Evolutionary conservation across 768 basidiomycete genomes (phyloP).

Genomic region (Trametes maxima): DNA sequence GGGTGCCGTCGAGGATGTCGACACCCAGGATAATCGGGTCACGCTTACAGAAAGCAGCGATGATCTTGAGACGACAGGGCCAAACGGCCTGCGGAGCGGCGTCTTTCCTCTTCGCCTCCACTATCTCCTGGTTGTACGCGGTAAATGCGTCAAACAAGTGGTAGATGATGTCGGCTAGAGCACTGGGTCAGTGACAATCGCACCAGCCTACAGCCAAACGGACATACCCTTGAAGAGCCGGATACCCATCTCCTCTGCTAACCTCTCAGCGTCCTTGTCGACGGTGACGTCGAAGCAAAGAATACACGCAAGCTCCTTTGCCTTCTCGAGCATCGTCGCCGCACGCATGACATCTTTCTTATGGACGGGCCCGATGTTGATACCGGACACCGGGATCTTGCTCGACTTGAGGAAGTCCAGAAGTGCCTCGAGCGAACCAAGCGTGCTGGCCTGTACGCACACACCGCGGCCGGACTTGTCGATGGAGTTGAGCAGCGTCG

Average conservation of each 20-base stretch:
- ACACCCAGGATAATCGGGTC: constrained; percentile 98
- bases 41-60: constrained; percentile 94
- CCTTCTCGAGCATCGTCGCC: constrained; percentile 93
- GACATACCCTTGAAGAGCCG: constrained; percentile 86
- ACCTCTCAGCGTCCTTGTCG: constrained; percentile 88
- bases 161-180: constrained; percentile 94
- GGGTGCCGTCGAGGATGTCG: constrained; percentile 90
- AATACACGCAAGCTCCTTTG: constrained; percentile 92
- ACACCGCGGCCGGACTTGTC: constrained; percentile 97
- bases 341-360: constrained; percentile 93
- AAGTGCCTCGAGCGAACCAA: constrained; percentile 95
- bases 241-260: constrained; percentile 95
- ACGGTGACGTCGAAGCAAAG: constrained; percentile 96
- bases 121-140: constrained; percentile 88
- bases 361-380: constrained; percentile 97
- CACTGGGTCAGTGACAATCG: neutral
- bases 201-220: neutral
- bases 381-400: constrained; percentile 97
- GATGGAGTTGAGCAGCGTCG: constrained; percentile 83
- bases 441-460: constrained; percentile 95
- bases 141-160: constrained; percentile 97
- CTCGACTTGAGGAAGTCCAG: constrained; percentile 92
- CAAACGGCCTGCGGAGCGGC: constrained; percentile 95
- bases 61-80: constrained; percentile 92
- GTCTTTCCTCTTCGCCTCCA: constrained; percentile 88